These are phyloP conservation scores for Rhamnella rubrinervis DNA, from an alignment of 331 rosid genomes.

Conservation along the genomic window DNA sequence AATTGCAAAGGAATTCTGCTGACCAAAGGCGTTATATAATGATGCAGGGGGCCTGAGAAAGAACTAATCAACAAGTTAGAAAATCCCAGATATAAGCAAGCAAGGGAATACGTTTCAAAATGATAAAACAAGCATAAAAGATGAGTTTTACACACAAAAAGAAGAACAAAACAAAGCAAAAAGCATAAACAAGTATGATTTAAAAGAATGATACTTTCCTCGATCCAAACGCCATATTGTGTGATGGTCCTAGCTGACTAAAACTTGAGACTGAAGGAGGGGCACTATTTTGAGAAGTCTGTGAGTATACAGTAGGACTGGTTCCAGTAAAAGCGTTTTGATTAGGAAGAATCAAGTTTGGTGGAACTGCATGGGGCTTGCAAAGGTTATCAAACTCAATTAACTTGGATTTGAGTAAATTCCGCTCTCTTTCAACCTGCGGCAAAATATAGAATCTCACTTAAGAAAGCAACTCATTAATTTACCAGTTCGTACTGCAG, in stretches of 20 bases:
- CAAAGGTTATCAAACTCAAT: conserved; percentile 67
- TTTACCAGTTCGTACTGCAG: neutral
- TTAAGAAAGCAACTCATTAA: neutral
- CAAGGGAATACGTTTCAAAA: neutral
- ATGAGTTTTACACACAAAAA: neutral
- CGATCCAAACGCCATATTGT: conserved; percentile 42
- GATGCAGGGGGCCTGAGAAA: conserved; percentile 55
- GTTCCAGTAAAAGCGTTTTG: conserved; percentile 43
- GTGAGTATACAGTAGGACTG: conserved; percentile 45
- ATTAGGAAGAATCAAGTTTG: conserved; percentile 33
- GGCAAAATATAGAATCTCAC: conserved; percentile 20
- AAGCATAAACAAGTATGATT: conserved; percentile 5
- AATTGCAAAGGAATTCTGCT: conserved; percentile 34
- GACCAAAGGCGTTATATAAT: conserved; percentile 30
- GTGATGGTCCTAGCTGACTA: conserved; percentile 68
- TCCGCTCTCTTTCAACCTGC: conserved; percentile 92
- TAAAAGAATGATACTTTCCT: conserved; percentile 29
- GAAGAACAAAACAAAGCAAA: no score
- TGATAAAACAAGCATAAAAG: neutral
- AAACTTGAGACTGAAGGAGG: conserved; percentile 81
- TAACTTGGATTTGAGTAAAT: conserved; percentile 63
- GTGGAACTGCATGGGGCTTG: conserved; percentile 44
- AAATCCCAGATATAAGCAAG: neutral
- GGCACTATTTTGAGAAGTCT: conserved; percentile 42
- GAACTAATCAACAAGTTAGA: neutral